Evolutionary conservation across 2,329 filamentous ascomycete genomes (phyloP).

Genomic region (Botrytis aclada): DNA sequence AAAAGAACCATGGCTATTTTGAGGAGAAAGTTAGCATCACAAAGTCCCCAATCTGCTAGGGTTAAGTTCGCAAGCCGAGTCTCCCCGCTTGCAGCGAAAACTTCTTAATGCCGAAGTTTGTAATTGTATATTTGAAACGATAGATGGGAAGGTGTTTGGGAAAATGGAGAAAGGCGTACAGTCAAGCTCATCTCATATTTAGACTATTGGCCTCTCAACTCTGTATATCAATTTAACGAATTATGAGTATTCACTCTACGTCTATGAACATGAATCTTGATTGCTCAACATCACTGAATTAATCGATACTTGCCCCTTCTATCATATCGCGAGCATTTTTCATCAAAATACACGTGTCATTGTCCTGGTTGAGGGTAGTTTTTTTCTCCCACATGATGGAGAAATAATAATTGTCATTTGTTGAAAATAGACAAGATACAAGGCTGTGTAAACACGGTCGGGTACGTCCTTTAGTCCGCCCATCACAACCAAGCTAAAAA

Average conservation of each 20-base stretch:
- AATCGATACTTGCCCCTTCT: too few relatives aligned
- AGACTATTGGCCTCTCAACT: conserved; percentile 8
- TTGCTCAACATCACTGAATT: not conserved
- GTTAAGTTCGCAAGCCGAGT: not conserved
- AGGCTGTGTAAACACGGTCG: not conserved
- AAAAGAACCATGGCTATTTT: conserved; percentile 60
- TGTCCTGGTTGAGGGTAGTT: not conserved
- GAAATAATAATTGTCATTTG: not conserved
- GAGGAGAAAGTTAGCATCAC: conserved; percentile 37
- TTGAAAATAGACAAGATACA: not conserved
- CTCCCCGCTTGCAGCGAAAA: not conserved
- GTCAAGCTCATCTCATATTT: conserved; percentile 3
- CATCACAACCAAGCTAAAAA: not conserved
- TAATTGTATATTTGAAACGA: not conserved
- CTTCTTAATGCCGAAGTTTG: not conserved
- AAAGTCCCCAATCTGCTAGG: conserved; percentile 19
- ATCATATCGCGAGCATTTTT: not conserved
- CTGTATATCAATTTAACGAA: not conserved
- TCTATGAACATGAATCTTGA: not conserved
- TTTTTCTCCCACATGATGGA: too few relatives aligned
- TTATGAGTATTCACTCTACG: not conserved
- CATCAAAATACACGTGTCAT: not conserved
- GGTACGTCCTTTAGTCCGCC: not conserved
- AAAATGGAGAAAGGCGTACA: not conserved
- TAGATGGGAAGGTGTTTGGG: not conserved